Evolutionary conservation across 768 basidiomycete species (phyloP), one percentile per base, ranked within the genome.

Genomic region (Lyophyllum shimeji): DNA sequence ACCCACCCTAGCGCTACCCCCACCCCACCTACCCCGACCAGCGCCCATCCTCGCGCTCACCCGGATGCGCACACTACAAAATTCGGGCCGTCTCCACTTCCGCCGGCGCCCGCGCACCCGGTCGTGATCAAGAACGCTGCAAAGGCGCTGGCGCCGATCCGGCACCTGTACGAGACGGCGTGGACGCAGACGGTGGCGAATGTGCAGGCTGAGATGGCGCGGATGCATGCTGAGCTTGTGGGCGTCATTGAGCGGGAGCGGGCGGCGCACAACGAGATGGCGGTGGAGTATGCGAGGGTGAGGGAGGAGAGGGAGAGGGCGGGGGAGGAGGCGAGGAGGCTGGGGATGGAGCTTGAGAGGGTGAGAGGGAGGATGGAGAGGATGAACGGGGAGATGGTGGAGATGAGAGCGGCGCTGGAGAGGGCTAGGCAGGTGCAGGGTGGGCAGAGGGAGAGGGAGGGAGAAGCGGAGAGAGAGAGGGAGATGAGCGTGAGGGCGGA

Each of bases 151-250:
- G 51, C 53, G 0, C 63, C 63, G 3, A 60, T 63, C 27, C 61
- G 59, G 3, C 24, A 40, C 11, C 59, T 65, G n/a, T 61, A 59
- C 42, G 61, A 65, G 23, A 55, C 63, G 18, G 61, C 56, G 5
- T 63, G 64, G 64, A 29, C 55, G 25, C 57, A 60, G 7, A 63
- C 62, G 0, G 57, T 65, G 2, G 48, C 46, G 1, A 61, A 59
- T 21, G 64, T 65, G 11, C 64, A 65, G n/a, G 24, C 23, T 20
- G 64, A 65, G 52, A 61, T 65, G 52, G 43, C 52, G n/a, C 50
- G 53, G 1, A 57, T 65, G 58, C 59, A 63, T 37, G 18, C 12
- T 0, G 61, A 60, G 52, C 56, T 65, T 3, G 25, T 48, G 6
- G 49, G 52, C 9, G 51, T 52, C 3, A 44, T 57, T 5, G 57